Evolutionary conservation across 768 basidiomycete genomes (phyloP), one percentile per base, ranked within the genome.

Genomic region (Terana coerulea): DNA sequence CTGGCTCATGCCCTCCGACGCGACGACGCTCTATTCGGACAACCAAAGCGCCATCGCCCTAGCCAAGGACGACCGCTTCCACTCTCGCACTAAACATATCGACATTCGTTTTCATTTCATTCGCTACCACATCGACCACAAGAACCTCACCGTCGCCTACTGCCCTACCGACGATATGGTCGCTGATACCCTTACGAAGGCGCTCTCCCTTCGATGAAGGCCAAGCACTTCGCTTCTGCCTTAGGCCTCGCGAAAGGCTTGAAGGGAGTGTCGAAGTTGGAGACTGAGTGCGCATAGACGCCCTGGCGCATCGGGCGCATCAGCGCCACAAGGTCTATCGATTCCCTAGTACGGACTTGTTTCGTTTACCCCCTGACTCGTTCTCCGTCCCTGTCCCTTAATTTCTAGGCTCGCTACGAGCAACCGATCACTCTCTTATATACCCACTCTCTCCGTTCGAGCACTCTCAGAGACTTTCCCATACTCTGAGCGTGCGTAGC

Each of bases 31-130:
- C 37, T 43, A 44, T 22, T 31, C 30, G 21, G 52, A 57, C 39
- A 48, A 47, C 28, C 46, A 57, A 37, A 55, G 56, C 7, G 60
- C 73, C 0, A 62, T 69, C 46, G 41, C 47, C 7, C 28, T 70
- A 19, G 29, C 64, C 0, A 47, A 59, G 25, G 54, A 68, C 41
- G 58, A 61, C n/a, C 41, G 53, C 11, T 59, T 58, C 47, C 70
- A 73, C 47, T 49, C 57, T 5, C 51, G 66, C 11, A 59, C 67
- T 10, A 72, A 73, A 52, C 70, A 75, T 55, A 72, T 75, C 53
- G 63, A 67, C 37, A 63, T 73, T 15, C 61, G 60, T 2, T 65
- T 67, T 49, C 63, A 71, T 59, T 67, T 57, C 39, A 57, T 70
- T 33, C 61, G 64, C 2, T 56, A 66, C 7, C 29, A 26, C 29